Evolutionary conservation across 2,329 filamentous ascomycete species (phyloP), one percentile per base, ranked within the genome.

Genomic region (Pseudogymnoascus sp.): DNA sequence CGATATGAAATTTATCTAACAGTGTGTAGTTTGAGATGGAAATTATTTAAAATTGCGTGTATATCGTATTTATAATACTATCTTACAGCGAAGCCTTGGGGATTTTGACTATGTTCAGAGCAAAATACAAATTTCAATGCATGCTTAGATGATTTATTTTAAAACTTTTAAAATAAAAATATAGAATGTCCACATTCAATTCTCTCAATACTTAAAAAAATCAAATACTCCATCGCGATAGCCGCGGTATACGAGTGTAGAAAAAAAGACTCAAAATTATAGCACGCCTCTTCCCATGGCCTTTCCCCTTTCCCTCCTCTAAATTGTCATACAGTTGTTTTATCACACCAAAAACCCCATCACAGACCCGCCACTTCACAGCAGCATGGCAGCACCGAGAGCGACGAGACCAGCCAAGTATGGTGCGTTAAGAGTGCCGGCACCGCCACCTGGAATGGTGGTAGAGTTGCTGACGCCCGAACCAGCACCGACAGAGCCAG

Each of bases 191-290:
- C 25, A 53, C 46, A 53, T 53, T 53, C 46, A 53, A 53, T 53
- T 53, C 46, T 53, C 16, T 31, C 21, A 53, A 53, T 28, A 53
- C 46, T 31, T 8, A 53, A 53, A 53, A 53, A 18, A 53, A 28
- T 31, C 46, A 53, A 53, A 53, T 50, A 50, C 46, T 53, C 46
- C 46, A 31, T 53, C 46, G 46, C 46, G 46, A 53, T 53, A 53
- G 46, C 25, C 46, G 46, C 46, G 46, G 46, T 31, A 53, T 53
- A 53, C 46, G 46, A 53, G 46, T 53, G 46, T 53, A 53, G 46
- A 53, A 53, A 53, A 53, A 50, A 31, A 53, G 46, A 53, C 46
- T 53, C 46, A 53, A 53, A 53, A 53, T 53, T 53, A 53, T 53
- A 31, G 46, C 46, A 53, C 46, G 25, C 46, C 46, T 31, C 46